phyloP scores from a whole-genome alignment of 805 yeast species.

The Ogataea siamensis region DNA sequence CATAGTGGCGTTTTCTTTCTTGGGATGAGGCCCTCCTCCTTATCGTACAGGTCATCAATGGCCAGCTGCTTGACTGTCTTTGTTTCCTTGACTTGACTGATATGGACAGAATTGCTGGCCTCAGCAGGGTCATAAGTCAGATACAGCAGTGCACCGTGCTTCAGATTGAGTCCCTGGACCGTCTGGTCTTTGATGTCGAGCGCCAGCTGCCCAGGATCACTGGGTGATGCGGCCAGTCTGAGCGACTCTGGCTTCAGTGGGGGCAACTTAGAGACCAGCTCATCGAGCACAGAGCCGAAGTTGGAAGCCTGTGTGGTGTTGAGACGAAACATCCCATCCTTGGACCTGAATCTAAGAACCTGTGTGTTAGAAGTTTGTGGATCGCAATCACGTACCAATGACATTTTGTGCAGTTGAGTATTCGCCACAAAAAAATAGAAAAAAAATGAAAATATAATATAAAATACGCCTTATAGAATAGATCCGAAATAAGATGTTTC shows the following conservation, averaged over 20 bases:
- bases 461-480: not conserved
- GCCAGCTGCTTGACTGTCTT: conserved; percentile 44
- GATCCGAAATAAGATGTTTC: conserved; percentile 2
- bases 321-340: conserved; percentile 78
- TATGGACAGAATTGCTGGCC: conserved; percentile 12
- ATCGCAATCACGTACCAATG: conserved; percentile 12
- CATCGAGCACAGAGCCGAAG: conserved; percentile 26
- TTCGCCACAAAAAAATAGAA: conserved; percentile 12
- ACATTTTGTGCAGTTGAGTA: conserved; percentile 4
- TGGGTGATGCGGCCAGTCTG: conserved; percentile 45
- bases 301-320: conserved; percentile 28
- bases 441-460: conserved; percentile 1
- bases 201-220: conserved; percentile 42
- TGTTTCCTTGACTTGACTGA: conserved; percentile 8
- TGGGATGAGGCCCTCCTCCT: conserved; percentile 67
- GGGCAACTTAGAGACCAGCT: conserved; percentile 35
- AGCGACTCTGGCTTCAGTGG: conserved; percentile 33
- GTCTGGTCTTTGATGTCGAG: conserved; percentile 28
- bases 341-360: conserved; percentile 80
- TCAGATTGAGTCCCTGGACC: conserved; percentile 45
- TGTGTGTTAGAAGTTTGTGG: conserved; percentile 5
- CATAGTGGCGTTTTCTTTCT: conserved; percentile 66
- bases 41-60: conserved; percentile 66
- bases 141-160: conserved; percentile 61
- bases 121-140: conserved; percentile 36